Base-by-base conservation (phyloP, 768 basidiomycete genomes). In the Panaeolus papilionaceus region DNA sequence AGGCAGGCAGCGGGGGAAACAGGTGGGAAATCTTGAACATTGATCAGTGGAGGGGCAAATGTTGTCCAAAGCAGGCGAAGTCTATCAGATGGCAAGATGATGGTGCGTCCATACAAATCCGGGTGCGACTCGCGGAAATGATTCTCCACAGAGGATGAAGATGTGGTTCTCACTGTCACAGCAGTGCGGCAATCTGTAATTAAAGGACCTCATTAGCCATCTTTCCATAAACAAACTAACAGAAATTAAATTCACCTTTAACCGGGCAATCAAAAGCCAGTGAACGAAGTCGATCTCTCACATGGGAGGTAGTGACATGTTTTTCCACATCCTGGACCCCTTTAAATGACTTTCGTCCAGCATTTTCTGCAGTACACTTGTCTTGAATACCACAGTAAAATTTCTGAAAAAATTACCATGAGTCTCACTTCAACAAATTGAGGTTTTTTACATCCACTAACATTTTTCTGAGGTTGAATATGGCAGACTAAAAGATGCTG, bases 271-370 rank as follows among this genome's bases (percentile, higher is more conserved):
- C 26, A 49, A 64, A 58, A n/a, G 54, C 28, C 1, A 28, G 26
- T 12, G 54, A 26, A 61, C 38, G 14, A 79, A 67, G 6, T 62
- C 45, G 7, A 70, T 40, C 2, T 77, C 72, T 28, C 66, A 72
- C 38, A 79, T 69, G 67, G 77, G 76, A n/a, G 74, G 69, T n/a
- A 23, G 72, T 70, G 42, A 79, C 44, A 51, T 79, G 78, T 0
- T 63, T 66, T 26, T 68, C 64, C 28, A 78, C 63, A 20, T 72
- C 74, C 12, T 54, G 51, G 28, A 58, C 4, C 26, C 54, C 33
- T 58, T 58, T 58, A 33, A 58, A 58, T 58, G 33, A 16, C 11
- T 37, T 58, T 58, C 54, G 26, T 49, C 47, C 47, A 49, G 47
- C 47, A 49, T 23, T 18, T 37, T 28, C 26, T 58, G 33, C 54